Evolutionary conservation across 176 grass and related monocot species (phyloP).

Genomic region (Elaeis guineensis): DNA sequence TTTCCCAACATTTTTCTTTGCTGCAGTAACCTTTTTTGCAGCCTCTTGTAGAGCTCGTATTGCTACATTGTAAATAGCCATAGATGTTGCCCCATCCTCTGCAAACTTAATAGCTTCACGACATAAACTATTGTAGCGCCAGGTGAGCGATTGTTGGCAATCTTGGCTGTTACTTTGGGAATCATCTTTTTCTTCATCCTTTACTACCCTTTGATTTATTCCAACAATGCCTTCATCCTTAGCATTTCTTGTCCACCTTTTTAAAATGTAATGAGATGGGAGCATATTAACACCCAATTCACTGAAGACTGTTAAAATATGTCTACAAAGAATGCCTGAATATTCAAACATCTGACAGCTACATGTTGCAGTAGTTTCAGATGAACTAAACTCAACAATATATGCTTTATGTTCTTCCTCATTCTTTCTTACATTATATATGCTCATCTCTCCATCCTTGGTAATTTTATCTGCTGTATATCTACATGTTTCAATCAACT

Average conservation of each 20-base stretch:
- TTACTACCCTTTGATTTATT: conserved; percentile 27
- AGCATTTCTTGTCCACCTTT: conserved; percentile 50
- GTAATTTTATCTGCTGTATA: conserved; percentile 29
- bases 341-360: conserved; percentile 46
- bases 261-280: conserved; percentile 9
- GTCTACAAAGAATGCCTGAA: conserved; percentile 42
- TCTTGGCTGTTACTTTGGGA: too few species aligned
- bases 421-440: conserved; percentile 35
- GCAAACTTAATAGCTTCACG: conserved; percentile 49
- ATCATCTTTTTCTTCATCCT: not conserved
- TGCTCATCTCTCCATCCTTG: conserved; percentile 15
- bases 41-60: conserved; percentile 59
- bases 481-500: conserved; percentile 32
- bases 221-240: conserved; percentile 25
- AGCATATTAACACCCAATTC: conserved; percentile 7
- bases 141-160: not conserved
- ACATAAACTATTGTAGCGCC: conserved; percentile 50
- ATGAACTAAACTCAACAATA: conserved; percentile 32
- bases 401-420: conserved; percentile 20
- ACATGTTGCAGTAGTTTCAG: conserved; percentile 29
- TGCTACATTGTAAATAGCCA: conserved; percentile 46
- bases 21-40: conserved; percentile 45
- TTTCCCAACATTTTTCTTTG: conserved; percentile 47
- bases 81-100: conserved; percentile 49
- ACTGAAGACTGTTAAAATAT: conserved; percentile 37